A percentile compares a stretch with the other conserved stretches of the same genome.
phyloP scores from a whole-genome alignment of 345 rosid genomes.

The Eucalyptus erythrocorys region DNA sequence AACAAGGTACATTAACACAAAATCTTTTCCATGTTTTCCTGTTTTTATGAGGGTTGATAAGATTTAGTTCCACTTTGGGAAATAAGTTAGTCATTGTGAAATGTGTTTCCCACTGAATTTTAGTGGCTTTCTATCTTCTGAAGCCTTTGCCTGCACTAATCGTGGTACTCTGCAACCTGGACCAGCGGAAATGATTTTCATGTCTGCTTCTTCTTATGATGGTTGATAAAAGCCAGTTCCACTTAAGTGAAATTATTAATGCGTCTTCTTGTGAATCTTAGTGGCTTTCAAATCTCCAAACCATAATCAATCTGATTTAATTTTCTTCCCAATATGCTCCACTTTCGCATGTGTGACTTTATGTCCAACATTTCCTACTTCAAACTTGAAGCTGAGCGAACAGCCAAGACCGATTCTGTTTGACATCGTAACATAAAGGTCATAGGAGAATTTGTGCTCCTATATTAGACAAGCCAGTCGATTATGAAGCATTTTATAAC shows the following conservation, averaged over 20 bases:
- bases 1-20: conserved; percentile 34
- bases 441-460: background rate
- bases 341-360: background rate
- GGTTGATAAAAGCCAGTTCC: background rate
- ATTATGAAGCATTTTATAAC: background rate
- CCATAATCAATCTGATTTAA: background rate
- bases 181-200: background rate
- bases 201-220: background rate
- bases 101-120: background rate
- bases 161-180: background rate
- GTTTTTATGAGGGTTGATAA: background rate
- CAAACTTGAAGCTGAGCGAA: background rate
- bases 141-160: background rate
- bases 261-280: background rate
- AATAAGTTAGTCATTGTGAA: background rate
- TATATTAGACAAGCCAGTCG: background rate
- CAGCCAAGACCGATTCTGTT: background rate
- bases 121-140: background rate
- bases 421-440: background rate
- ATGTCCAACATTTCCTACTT: background rate
- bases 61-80: background rate
- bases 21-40: background rate
- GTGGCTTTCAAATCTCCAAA: background rate
- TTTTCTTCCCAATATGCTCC: background rate
- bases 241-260: background rate